phyloP scores from a whole-genome alignment of 345 rosid species.

The Pseudoturritis turrita region DNA sequence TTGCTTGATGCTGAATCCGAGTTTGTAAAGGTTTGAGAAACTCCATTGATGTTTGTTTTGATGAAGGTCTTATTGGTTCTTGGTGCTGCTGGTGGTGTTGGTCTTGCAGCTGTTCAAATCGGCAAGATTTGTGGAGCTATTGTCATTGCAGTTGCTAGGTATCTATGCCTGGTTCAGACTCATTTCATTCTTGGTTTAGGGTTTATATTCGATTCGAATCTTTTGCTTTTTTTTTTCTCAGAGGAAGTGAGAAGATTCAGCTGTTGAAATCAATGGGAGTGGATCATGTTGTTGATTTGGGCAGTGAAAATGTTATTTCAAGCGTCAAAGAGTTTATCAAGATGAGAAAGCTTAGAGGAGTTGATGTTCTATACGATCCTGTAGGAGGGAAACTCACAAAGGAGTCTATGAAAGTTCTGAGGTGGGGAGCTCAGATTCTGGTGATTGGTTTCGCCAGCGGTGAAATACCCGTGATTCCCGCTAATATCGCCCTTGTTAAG shows the following conservation, averaged over 20 bases:
- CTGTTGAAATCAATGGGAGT: constrained; percentile 73
- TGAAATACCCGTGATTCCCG: constrained; percentile 75
- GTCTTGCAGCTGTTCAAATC: constrained; percentile 87
- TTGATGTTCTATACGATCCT: constrained; percentile 84
- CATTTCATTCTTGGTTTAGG: neutral
- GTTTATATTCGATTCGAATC: neutral
- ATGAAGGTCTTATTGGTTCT: constrained; percentile 78
- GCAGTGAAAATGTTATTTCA: constrained; percentile 51
- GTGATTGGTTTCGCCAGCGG: constrained; percentile 95
- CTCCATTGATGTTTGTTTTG: neutral
- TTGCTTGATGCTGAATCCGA: neutral
- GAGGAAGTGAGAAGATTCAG: constrained; percentile 71
- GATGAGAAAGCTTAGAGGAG: constrained; percentile 70
- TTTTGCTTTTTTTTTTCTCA: constrained; percentile 3
- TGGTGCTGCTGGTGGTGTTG: constrained; percentile 99
- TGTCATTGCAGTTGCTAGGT: constrained; percentile 92
- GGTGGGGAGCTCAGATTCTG: constrained; percentile 91
- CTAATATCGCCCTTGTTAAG: constrained; percentile 89
- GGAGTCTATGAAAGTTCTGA: constrained; percentile 75
- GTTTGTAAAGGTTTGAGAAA: constrained; percentile 1
- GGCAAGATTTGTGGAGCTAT: constrained; percentile 83
- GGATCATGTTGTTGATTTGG: constrained; percentile 77
- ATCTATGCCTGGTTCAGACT: neutral
- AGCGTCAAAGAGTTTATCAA: constrained; percentile 78
- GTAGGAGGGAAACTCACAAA: constrained; percentile 82